Evolutionary conservation across 2,329 filamentous ascomycete genomes (phyloP).

Genomic region (Rhynchosporium secalis): DNA sequence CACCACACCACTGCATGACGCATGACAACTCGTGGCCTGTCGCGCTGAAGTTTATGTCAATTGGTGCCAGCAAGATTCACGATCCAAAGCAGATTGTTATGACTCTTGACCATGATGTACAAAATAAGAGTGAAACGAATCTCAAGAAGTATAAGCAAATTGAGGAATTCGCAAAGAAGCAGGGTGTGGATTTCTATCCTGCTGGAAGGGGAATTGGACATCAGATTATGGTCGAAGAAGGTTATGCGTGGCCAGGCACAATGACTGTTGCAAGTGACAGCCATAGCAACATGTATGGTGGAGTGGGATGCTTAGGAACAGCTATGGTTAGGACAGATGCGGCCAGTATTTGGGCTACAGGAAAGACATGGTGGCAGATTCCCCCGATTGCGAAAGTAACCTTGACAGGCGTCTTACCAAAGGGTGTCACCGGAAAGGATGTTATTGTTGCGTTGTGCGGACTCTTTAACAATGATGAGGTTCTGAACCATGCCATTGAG

Average conservation of each 20-base stretch:
- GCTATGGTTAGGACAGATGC: conserved; percentile 86
- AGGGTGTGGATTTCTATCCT: conserved; percentile 76
- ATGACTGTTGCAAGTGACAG: conserved; percentile 76
- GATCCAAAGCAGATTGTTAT: conserved; percentile 75
- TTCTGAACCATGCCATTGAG: conserved; percentile 88
- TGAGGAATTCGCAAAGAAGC: conserved; percentile 74
- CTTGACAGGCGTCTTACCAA: conserved; percentile 71
- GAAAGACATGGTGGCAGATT: conserved; percentile 83
- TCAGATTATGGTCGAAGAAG: conserved; percentile 88
- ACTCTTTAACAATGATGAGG: conserved; percentile 82
- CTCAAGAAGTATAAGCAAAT: conserved; percentile 82
- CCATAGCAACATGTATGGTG: conserved; percentile 84
- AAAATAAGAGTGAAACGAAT: conserved; percentile 77
- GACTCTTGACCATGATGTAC: conserved; percentile 85
- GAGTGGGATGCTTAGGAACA: conserved; percentile 73
- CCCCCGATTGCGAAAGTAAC: conserved; percentile 81
- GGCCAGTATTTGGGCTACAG: conserved; percentile 81
- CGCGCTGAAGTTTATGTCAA: conserved; percentile 75
- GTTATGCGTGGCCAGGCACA: conserved; percentile 82
- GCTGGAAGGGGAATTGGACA: conserved; percentile 83
- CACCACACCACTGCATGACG: conserved; percentile 75
- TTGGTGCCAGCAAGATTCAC: conserved; percentile 73
- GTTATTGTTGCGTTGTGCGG: conserved; percentile 88
- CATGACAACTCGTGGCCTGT: conserved; percentile 84
- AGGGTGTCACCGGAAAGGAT: conserved; percentile 88